Conservation (phyloP, 108 stramenopile species). For the Conticribra weissflogii region DNA sequence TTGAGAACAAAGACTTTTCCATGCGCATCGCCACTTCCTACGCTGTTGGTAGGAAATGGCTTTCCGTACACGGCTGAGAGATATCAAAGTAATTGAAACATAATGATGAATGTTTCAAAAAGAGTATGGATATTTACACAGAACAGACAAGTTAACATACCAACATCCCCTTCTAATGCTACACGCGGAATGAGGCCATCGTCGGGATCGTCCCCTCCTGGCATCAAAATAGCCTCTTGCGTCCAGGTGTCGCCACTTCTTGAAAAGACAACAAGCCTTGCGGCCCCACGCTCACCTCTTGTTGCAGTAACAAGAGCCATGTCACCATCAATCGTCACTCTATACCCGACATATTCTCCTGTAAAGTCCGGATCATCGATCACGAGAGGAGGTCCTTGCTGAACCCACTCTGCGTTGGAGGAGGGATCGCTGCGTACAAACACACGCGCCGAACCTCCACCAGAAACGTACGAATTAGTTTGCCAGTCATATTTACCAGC, state of each 20-base stretch:
- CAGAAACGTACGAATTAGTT: neutral
- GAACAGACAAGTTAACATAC: neutral
- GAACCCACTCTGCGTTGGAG: conserved; percentile 10
- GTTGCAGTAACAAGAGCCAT: conserved; percentile 11
- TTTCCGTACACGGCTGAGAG: neutral
- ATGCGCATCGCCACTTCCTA: conserved; percentile 1
- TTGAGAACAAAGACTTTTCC: conserved; percentile 7
- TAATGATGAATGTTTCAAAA: neutral
- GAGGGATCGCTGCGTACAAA: conserved; percentile 3
- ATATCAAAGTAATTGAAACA: neutral
- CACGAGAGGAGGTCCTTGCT: conserved; percentile 10
- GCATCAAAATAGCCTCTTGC: neutral
- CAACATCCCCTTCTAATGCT: neutral
- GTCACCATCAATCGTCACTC: conserved; percentile 11
- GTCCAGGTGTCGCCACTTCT: conserved; percentile 1
- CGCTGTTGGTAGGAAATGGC: neutral
- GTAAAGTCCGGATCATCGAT: neutral
- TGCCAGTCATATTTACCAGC: neutral
- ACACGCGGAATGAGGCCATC: too few species aligned
- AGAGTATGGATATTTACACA: neutral
- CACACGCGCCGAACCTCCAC: conserved; percentile 1
- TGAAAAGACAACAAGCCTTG: conserved; percentile 11
- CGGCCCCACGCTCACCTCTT: neutral
- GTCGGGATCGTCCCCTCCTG: neutral
- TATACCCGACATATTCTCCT: conserved; percentile 2